A percentile compares a stretch with the other conserved stretches of the same genome.
phyloP scores from a whole-genome alignment of 192 early-diverging fungal species.

The Funneliformis geosporum region DNA sequence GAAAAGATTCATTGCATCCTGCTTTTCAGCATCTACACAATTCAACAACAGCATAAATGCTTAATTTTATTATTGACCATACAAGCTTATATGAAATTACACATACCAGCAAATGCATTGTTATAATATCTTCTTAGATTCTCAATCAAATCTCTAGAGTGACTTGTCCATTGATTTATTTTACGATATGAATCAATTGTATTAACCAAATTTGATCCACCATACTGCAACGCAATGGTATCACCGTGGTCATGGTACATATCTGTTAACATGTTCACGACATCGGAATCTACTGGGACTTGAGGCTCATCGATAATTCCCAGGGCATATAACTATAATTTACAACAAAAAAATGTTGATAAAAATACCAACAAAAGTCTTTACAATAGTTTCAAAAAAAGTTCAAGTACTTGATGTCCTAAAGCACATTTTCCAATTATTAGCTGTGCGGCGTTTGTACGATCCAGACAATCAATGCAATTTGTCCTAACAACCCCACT shows the following conservation, averaged over 20 bases:
- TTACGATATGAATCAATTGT: slow-evolving; percentile 98
- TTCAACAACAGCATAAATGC: background rate
- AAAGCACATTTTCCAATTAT: slow-evolving; percentile 93
- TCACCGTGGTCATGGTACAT: slow-evolving; percentile 99
- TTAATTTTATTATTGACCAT: background rate
- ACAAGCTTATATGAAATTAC: background rate
- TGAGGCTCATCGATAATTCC: slow-evolving; percentile 77
- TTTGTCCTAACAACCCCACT: slow-evolving; percentile 91
- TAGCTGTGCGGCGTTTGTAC: slow-evolving; percentile 97
- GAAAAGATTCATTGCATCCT: slow-evolving; percentile 93
- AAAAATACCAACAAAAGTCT: background rate
- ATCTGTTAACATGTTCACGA: slow-evolving; percentile 87
- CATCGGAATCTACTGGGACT: slow-evolving; percentile 92
- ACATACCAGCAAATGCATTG: slow-evolving; percentile 85
- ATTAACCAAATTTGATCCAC: slow-evolving; percentile 97
- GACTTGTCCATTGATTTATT: slow-evolving; percentile 91
- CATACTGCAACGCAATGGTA: slow-evolving; percentile 93
- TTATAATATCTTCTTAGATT: slow-evolving; percentile 88
- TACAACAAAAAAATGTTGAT: background rate
- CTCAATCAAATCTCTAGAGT: slow-evolving; percentile 96
- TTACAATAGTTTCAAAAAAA: background rate
- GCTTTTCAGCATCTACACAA: slow-evolving; percentile 88
- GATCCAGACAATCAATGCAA: slow-evolving; percentile 97
- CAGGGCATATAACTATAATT: slow-evolving; percentile 73
- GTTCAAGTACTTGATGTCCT: slow-evolving; percentile 66